Evolutionary conservation across 441 rosid genomes (phyloP).

Genomic region (Brassica balearica): DNA sequence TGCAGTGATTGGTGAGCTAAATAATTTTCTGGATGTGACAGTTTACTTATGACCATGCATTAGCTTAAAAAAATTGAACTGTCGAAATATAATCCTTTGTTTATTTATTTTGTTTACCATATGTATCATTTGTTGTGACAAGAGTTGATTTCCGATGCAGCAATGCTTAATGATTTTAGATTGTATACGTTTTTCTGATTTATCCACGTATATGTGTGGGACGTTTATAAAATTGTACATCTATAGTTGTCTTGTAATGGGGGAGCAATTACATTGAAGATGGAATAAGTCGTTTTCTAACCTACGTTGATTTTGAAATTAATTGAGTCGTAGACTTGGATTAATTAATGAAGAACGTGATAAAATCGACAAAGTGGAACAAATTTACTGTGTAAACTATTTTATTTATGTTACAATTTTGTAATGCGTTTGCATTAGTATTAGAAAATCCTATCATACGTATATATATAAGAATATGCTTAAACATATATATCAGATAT

Average conservation of each 20-base stretch:
- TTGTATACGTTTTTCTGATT: constrained; percentile 2
- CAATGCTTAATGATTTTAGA: constrained; percentile 10
- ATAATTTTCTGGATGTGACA: constrained; percentile 41
- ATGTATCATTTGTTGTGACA: constrained; percentile 15
- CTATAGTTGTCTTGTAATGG: constrained; percentile 32
- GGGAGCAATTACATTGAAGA: constrained; percentile 41
- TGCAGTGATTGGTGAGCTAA: constrained; percentile 41
- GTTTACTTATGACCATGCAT: constrained; percentile 34
- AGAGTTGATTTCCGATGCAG: constrained; percentile 6
- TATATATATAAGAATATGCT: not conserved
- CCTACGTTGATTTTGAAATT: constrained; percentile 10
- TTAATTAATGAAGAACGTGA: constrained; percentile 8
- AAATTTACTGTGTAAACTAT: not conserved
- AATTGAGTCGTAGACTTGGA: constrained; percentile 20
- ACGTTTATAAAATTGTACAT: constrained; percentile 13
- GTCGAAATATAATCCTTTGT: constrained; percentile 11
- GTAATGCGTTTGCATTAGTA: not conserved
- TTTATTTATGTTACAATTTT: not conserved
- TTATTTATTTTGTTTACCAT: constrained; percentile 21
- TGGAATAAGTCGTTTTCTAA: constrained; percentile 35
- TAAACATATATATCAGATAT: not conserved
- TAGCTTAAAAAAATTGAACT: constrained; percentile 7
- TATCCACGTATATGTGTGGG: constrained; percentile 9
- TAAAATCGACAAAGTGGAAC: not conserved
- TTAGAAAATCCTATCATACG: not conserved